Percentiles rank a stretch among this genome's conserved stretches.
Evolutionary conservation across 306 rosid species (phyloP).

Genomic region (Dalbergia oliveri): DNA sequence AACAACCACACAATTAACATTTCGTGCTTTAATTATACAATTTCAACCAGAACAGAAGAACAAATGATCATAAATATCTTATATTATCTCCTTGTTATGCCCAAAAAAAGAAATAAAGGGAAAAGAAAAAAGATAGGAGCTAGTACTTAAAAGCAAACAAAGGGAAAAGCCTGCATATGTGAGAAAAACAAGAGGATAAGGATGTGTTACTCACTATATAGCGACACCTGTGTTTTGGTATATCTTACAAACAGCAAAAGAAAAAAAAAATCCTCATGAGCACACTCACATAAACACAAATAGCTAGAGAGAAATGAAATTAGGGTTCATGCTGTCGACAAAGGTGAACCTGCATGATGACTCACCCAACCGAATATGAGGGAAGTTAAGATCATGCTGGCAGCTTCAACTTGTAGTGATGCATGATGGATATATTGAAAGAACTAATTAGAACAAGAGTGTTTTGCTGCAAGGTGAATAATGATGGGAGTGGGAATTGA

Average conservation of each 20-base stretch:
- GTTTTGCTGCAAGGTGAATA: neutral
- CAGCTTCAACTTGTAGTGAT: slow-evolving; percentile 93
- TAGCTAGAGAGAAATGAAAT: neutral
- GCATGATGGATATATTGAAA: slow-evolving; percentile 45
- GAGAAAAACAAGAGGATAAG: slow-evolving; percentile 23
- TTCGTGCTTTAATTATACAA: slow-evolving; percentile 11
- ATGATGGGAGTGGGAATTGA: slow-evolving; percentile 26
- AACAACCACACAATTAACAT: slow-evolving; percentile 48
- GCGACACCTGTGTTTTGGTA: neutral
- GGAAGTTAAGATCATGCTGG: slow-evolving; percentile 99
- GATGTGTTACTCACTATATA: slow-evolving; percentile 8
- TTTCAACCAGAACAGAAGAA: slow-evolving; percentile 11
- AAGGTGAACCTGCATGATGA: slow-evolving; percentile 99
- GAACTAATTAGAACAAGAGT: slow-evolving; percentile 8
- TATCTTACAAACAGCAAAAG: neutral
- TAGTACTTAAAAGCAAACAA: neutral
- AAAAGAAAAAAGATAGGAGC: neutral
- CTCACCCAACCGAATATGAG: slow-evolving; percentile 64
- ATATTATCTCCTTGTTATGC: neutral
- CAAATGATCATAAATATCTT: neutral
- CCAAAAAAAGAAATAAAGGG: slow-evolving; percentile 5
- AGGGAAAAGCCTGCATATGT: slow-evolving; percentile 12
- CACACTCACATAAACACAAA: neutral
- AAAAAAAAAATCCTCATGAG: slow-evolving; percentile 8
- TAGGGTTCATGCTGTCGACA: slow-evolving; percentile 68